A percentile compares a stretch with the other conserved stretches of the same genome.
Evolutionary conservation across 2,329 filamentous ascomycete species (phyloP).

Genomic region (Colletotrichum somersetense): DNA sequence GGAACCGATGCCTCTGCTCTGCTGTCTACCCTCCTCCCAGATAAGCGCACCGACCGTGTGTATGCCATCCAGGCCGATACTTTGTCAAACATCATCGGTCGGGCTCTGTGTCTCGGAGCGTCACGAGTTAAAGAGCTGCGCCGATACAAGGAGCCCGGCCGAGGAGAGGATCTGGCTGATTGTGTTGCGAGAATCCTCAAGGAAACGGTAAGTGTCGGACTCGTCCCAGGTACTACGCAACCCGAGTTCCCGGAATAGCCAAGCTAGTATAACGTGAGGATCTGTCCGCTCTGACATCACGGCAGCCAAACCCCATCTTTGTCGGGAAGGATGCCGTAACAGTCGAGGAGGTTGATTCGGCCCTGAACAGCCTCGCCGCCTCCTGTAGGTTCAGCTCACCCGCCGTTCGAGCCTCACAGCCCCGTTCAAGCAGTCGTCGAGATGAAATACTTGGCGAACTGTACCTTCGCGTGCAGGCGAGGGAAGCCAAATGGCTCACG

Average conservation of each 20-base stretch:
- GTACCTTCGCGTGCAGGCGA: conserved; percentile 71
- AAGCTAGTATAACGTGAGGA: conserved; percentile 39
- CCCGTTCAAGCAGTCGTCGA: conserved; percentile 52
- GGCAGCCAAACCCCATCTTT: conserved; percentile 60
- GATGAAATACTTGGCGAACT: conserved; percentile 63
- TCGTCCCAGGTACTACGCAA: neutral
- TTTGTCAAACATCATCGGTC: conserved; percentile 76
- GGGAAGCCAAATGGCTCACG: conserved; percentile 89
- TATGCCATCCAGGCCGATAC: conserved; percentile 75
- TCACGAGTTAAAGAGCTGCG: conserved; percentile 72
- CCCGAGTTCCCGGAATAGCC: conserved; percentile 42
- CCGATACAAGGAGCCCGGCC: conserved; percentile 69
- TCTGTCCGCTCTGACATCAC: conserved; percentile 13
- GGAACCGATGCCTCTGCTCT: conserved; percentile 72
- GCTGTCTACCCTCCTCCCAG: conserved; percentile 81
- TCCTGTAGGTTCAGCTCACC: conserved; percentile 78
- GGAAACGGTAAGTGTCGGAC: conserved; percentile 63
- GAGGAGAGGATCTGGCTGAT: conserved; percentile 75
- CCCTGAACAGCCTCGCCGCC: conserved; percentile 76
- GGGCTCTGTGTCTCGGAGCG: conserved; percentile 72
- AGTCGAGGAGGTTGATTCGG: conserved; percentile 78
- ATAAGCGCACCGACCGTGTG: conserved; percentile 81
- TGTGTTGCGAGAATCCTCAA: conserved; percentile 76
- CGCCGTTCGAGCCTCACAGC: conserved; percentile 60
- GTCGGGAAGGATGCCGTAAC: conserved; percentile 61